Evolutionary conservation across 2,329 filamentous ascomycete species (phyloP), one percentile per base, ranked within the genome.

Genomic region (Plenodomus tracheiphilus): DNA sequence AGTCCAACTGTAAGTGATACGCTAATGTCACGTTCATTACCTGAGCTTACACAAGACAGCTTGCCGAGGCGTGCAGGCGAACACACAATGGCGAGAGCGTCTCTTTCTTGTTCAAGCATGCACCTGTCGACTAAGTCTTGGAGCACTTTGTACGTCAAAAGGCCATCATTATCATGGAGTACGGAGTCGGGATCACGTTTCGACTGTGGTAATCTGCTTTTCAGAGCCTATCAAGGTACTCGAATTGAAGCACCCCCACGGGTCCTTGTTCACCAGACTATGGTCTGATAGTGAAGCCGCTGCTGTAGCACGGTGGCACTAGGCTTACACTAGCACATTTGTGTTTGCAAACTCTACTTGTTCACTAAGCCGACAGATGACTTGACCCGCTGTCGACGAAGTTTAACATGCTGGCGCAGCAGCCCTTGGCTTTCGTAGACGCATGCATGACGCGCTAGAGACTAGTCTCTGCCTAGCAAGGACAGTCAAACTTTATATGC

Each of bases 11-110:
- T 78, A 58, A 72, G 76, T 72, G 37, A 28, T 15, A 25, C 18
- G 37, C n/a, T 37, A 25, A 30, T 19, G 39, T 49, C 28, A 15
- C 28, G 11, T 30, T 17, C 7, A 41, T 17, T n/a, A 13, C 25
- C 17, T 41, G 17, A 22, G 51, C 61, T 63, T 20, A 68, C 50
- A 25, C 36, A 28, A 15, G 37, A 48, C 54, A 77, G 75, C 78
- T 89, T 59, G 86, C 85, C 20, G 86, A 87, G 75, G 85, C 85
- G 15, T 88, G 87, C 59, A 79, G 85, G 51, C 78, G 86, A 64
- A 89, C 86, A n/a, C 86, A 87, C 72, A 88, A 88, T 65, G 86
- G 83, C 65, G 81, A 84, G 74, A 83, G 81, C 56, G 85, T 88
- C 39, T 87, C 84, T 39, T 88, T 87, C 66, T 74, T 88, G 43